Base-by-base conservation (phyloP, 2,329 filamentous ascomycete species). In the Podosphaera xanthii region DNA sequence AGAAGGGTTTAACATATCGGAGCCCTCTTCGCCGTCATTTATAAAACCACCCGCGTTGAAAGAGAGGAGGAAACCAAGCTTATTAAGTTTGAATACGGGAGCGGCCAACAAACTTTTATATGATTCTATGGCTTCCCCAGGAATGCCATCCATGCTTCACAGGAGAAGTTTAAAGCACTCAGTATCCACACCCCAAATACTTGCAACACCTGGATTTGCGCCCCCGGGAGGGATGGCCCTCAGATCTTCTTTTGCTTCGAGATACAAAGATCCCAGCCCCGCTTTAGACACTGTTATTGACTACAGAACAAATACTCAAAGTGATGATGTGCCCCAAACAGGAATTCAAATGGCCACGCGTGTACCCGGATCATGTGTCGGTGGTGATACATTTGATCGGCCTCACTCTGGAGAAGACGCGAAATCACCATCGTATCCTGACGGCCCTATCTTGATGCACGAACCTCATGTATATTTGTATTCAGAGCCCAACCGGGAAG, bases 401-500 rank as follows among this genome's bases (percentile, higher is more conserved):
- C 79, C 79, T n/a, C 80, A 83, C 65, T 83, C 84, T 63, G 84
- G 85, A 65, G 84, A 87, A 68, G 84, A 88, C 65, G 81, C 86
- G 60, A 90, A 90, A 71, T 85, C 85, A 0, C 86, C 86, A 14
- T 85, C 85, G 0, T 94, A 94, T 67, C 87, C 87, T 0, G 79
- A 88, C 63, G 87, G 87, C 0, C 87, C 87, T 0, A 84, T 91
- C 59, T 82, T 85, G 64, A 90, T 94, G 57, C 90, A 91, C 64
- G 82, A 81, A 59, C 83, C 87, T 60, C 79, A 83, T 52, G 81
- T 94, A 6, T 89, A 82, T 67, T 76, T 92, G 0, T 94, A 90
- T 66, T 74, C 87, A 48, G 87, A 94, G 68, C 87, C 87, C 0
- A 87, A 83, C 0, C 82, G 82, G 0, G 83, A 89, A 48, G 84